A percentile compares a stretch with the other conserved stretches of the same genome.
phyloP scores from a whole-genome alignment of 108 stramenopile species.

The Nitzschia sp. region DNA sequence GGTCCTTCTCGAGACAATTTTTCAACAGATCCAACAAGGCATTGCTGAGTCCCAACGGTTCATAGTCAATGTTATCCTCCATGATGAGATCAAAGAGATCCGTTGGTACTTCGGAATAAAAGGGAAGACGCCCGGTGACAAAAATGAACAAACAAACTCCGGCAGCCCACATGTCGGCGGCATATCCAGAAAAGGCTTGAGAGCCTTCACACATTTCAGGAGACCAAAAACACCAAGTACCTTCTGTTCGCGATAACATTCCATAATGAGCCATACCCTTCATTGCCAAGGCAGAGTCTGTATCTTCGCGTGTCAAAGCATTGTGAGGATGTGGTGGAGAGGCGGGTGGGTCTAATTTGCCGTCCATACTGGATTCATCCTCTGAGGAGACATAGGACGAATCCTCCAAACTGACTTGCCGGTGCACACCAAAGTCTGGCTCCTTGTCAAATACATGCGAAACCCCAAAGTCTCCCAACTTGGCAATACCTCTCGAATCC shows the following conservation, averaged over 20 bases:
- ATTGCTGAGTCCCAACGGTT: conserved; percentile 49
- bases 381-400: conserved; percentile 5
- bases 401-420: conserved; percentile 14
- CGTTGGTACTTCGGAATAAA: conserved; percentile 65
- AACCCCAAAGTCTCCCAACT: conserved; percentile 89
- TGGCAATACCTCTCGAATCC: conserved; percentile 66
- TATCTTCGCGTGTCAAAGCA: conserved; percentile 45
- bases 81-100: conserved; percentile 72
- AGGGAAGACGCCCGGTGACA: conserved; percentile 78
- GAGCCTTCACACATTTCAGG: conserved; percentile 82
- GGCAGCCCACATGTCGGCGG: conserved; percentile 90
- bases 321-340: conserved; percentile 21
- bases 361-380: conserved; percentile 10
- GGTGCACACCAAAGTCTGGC: conserved; percentile 19
- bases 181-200: conserved; percentile 73
- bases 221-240: conserved; percentile 86
- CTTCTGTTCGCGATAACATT: conserved; percentile 80
- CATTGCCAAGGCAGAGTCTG: conserved; percentile 66
- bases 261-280: conserved; percentile 52
- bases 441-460: conserved; percentile 84
- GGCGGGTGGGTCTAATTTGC: conserved; percentile 2
- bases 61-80: conserved; percentile 48
- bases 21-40: conserved; percentile 56
- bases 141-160: conserved; percentile 89
- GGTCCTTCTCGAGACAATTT: conserved; percentile 67